Conservation (phyloP, 1,139 yeast species). For the Torulaspora pretoriensis region DNA sequence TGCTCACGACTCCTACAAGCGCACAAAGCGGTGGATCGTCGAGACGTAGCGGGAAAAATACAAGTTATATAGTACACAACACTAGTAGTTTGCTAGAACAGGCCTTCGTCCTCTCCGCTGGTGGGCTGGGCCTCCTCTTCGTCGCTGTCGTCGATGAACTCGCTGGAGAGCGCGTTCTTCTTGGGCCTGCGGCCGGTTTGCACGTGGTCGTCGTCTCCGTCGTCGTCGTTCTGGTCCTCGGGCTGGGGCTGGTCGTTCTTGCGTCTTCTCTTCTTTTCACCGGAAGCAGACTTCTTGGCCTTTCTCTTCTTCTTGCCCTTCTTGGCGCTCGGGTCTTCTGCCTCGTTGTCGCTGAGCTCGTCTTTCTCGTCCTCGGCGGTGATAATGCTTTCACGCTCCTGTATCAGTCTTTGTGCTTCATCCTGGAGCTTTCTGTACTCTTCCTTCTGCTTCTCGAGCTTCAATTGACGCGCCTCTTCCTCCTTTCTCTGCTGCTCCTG, state of each 20-base stretch:
- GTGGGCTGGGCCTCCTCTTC: constrained; percentile 14
- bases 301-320: constrained; percentile 25
- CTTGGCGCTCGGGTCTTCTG: constrained; percentile 22
- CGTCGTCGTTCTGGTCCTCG: constrained; percentile 15
- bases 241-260: constrained; percentile 21
- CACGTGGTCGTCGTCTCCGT: constrained; percentile 20
- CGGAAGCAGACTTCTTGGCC: constrained; percentile 20
- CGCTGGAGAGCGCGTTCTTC: constrained; percentile 41
- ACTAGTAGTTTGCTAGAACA: constrained; percentile 1
- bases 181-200: constrained; percentile 38
- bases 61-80: constrained; percentile 6
- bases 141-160: constrained; percentile 50
- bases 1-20: constrained; percentile 59
- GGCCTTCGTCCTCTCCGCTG: constrained; percentile 19
- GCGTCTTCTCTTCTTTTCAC: constrained; percentile 22
- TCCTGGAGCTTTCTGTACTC: constrained; percentile 72
- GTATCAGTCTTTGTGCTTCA: constrained; percentile 62
- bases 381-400: constrained; percentile 37
- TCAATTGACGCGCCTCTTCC: constrained; percentile 44
- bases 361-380: constrained; percentile 39
- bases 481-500: constrained; percentile 48
- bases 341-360: constrained; percentile 33
- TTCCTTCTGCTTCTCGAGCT: constrained; percentile 44
- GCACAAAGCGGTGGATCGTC: constrained; percentile 59
- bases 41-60: constrained; percentile 5